These are phyloP conservation scores for Ilyonectria mors-panacis DNA, from an alignment of 2,329 filamentous ascomycete species.

Conservation along the genomic window DNA sequence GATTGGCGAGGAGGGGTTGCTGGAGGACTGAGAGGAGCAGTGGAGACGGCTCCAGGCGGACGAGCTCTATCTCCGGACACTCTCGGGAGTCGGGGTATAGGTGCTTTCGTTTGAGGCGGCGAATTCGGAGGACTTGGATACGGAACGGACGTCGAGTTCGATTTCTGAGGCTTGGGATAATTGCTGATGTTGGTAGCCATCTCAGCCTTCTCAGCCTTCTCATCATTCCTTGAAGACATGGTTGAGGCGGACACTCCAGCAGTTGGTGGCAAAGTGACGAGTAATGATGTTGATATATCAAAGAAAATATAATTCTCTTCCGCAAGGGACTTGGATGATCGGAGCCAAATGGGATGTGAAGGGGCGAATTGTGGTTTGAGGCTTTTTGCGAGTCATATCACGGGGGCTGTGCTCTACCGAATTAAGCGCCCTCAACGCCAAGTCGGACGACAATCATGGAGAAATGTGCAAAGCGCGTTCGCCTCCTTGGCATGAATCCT, in stretches of 20 bases:
- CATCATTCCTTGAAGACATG: neutral
- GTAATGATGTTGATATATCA: neutral
- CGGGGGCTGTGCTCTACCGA: neutral
- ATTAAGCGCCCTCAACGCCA: neutral
- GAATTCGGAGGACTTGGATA: neutral
- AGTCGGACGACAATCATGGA: no score
- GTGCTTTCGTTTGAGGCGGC: neutral
- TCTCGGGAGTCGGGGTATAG: neutral
- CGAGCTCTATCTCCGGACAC: neutral
- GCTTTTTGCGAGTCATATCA: neutral
- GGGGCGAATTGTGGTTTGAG: neutral
- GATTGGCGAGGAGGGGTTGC: neutral
- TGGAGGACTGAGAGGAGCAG: neutral
- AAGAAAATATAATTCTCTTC: neutral
- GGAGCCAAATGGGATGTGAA: neutral
- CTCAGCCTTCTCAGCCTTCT: neutral
- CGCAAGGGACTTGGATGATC: neutral
- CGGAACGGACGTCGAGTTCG: neutral
- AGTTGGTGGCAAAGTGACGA: neutral
- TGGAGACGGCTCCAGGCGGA: neutral
- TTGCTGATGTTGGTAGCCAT: neutral
- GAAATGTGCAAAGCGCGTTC: no score
- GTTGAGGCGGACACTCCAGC: neutral
- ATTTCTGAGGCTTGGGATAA: neutral
- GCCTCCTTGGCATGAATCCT: neutral